Evolutionary conservation across 2,329 filamentous ascomycete species (phyloP), one percentile per base, ranked within the genome.

Genomic region (Tolypocladium album): DNA sequence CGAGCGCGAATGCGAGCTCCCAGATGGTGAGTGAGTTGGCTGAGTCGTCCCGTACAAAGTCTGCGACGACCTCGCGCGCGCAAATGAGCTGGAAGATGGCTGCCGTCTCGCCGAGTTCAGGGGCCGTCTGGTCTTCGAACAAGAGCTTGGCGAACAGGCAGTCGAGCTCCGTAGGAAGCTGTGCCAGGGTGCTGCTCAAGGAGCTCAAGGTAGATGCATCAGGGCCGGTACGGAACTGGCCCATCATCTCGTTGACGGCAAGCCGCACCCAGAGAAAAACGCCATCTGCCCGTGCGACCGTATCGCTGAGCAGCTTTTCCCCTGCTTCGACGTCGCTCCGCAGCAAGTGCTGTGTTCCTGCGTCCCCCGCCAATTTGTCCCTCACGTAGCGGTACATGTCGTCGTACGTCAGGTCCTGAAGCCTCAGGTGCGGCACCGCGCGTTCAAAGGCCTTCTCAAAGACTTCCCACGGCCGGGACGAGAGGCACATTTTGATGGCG

Each of bases 211-310:
- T 36, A 1, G 12, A 42, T 8, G 34, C 13, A 4, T 24, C 56
- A 3, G 50, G n/a, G 20, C 20, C 15, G n/a, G 57, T 22, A 0
- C 61, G 38, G 22, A 66, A 64, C 17, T 60, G 62, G 36, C 61
- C 62, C 17, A 70, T 31, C 56, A 73, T 64, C 36, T 67, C 64
- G 17, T 68, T 63, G 12, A 74, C 68, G 0, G 69, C 72, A 7
- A 70, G 64, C 1, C 65, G 62, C 1, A 72, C 67, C 72, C 72
- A 74, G 11, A 74, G 66, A 53, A 74, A 74, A 0, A 74, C 71
- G 0, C 72, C 72, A 13, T 71, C 67, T 0, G 72, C 66, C 8
- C 60, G 65, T 2, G 67, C 61, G 1, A 69, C 64, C 0, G 67
- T 64, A 0, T 59, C 52, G 20, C 63, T 47, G 38, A 68, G 53